Percentiles rank a stretch among this genome's conserved stretches.
Evolutionary conservation across 495 filamentous ascomycete genomes (phyloP).

Genomic region (Trichocladium antarcticum): DNA sequence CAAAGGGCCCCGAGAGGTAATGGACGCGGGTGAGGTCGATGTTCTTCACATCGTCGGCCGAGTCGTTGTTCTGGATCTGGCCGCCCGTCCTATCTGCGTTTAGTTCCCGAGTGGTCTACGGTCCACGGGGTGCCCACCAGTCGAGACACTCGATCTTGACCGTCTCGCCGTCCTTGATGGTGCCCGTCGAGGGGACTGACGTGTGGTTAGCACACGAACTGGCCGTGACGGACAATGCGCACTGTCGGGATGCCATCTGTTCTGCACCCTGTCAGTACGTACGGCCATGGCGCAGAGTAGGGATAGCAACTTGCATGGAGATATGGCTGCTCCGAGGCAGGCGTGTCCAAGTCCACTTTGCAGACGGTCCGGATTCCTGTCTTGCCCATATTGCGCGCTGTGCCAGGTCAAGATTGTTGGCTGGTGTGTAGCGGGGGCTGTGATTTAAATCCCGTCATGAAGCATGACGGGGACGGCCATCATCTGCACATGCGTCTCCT

Average conservation of each 20-base stretch:
- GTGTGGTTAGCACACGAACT: background rate
- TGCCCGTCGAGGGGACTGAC: conserved; percentile 61
- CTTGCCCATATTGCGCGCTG: conserved; percentile 25
- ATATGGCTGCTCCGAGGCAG: conserved; percentile 60
- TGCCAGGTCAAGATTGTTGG: too few relatives aligned
- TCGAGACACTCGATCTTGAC: conserved; percentile 96
- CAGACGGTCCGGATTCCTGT: conserved; percentile 55
- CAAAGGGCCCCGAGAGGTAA: conserved; percentile 85
- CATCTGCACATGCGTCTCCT: background rate
- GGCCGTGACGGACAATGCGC: conserved; percentile 14
- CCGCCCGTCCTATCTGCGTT: conserved; percentile 53
- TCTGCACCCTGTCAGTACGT: conserved; percentile 40
- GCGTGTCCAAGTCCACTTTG: conserved; percentile 67
- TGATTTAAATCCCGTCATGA: too few relatives aligned
- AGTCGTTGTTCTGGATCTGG: conserved; percentile 82
- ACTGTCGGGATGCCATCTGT: conserved; percentile 93
- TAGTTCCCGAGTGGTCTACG: background rate
- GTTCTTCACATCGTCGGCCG: conserved; percentile 75
- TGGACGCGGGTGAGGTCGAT: conserved; percentile 78
- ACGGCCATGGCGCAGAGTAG: too few relatives aligned
- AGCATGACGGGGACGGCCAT: background rate
- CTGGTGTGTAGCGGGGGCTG: too few relatives aligned
- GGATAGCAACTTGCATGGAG: conserved; percentile 79
- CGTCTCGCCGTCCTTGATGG: conserved; percentile 74
- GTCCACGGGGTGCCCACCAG: conserved; percentile 35